phyloP scores from a whole-genome alignment of 2,329 filamentous ascomycete genomes.

The Nemania sp. region DNA sequence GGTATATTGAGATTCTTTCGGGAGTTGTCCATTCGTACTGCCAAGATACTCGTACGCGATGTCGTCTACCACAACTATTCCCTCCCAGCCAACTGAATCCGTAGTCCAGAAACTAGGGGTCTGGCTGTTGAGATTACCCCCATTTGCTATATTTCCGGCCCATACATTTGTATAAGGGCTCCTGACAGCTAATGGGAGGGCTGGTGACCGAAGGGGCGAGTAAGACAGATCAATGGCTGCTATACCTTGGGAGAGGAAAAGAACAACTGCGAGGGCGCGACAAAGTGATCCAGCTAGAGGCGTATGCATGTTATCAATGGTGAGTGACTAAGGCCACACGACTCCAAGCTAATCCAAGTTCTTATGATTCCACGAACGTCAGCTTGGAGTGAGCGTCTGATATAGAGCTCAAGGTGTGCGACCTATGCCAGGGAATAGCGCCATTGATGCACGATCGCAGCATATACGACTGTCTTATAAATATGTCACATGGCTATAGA shows the following conservation, averaged over 20 bases:
- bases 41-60: conserved; percentile 60
- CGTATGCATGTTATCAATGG: conserved; percentile 11
- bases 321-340: neutral
- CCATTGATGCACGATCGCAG: neutral
- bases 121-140: conserved; percentile 81
- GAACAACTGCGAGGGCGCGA: neutral
- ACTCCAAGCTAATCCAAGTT: neutral
- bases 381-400: neutral
- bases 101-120: conserved; percentile 82
- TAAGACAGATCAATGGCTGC: conserved; percentile 46
- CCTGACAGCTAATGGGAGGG: conserved; percentile 67
- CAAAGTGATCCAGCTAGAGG: neutral
- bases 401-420: neutral
- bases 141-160: conserved; percentile 70
- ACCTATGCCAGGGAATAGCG: neutral
- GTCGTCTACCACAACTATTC: conserved; percentile 59
- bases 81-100: conserved; percentile 58
- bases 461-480: neutral
- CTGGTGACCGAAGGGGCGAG: conserved; percentile 65
- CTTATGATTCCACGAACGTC: neutral
- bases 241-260: neutral
- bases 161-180: conserved; percentile 70
- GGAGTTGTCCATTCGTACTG: conserved; percentile 57
- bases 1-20: conserved; percentile 50
- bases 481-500: neutral